Percentiles rank a stretch among this genome's conserved stretches.
These are phyloP conservation scores for Polyplosphaeria fusca DNA, from an alignment of 495 filamentous ascomycete species.

Conservation along the genomic window DNA sequence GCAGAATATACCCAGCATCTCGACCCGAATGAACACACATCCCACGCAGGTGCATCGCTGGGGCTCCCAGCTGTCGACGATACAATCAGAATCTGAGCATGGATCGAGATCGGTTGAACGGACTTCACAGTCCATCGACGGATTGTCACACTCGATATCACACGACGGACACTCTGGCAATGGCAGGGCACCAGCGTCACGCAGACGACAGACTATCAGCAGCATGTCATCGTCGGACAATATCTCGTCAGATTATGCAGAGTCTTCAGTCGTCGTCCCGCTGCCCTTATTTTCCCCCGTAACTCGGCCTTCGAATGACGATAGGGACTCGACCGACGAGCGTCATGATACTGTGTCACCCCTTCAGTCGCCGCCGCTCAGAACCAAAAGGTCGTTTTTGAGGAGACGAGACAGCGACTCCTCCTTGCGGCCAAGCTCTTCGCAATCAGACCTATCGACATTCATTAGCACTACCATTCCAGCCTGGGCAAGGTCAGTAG, in stretches of 20 bases:
- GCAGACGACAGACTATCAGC: slow-evolving; percentile 27
- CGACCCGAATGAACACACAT: slow-evolving; percentile 36
- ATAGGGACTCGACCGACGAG: slow-evolving; percentile 36
- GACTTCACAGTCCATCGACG: slow-evolving; percentile 24
- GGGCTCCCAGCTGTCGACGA: slow-evolving; percentile 42
- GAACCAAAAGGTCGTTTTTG: slow-evolving; percentile 39
- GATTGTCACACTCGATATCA: slow-evolving; percentile 6
- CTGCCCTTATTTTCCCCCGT: slow-evolving; percentile 33
- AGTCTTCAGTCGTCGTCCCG: slow-evolving; percentile 30
- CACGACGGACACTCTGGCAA: slow-evolving; percentile 10
- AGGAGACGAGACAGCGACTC: slow-evolving; percentile 30
- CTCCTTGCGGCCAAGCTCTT: slow-evolving; percentile 44
- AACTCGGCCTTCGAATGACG: slow-evolving; percentile 20
- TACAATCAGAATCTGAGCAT: slow-evolving; percentile 40
- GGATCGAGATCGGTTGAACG: slow-evolving; percentile 26
- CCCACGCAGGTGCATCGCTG: slow-evolving; percentile 33
- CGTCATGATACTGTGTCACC: slow-evolving; percentile 40
- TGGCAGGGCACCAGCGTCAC: slow-evolving; percentile 5
- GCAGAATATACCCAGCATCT: slow-evolving; percentile 31
- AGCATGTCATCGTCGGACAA: slow-evolving; percentile 31
- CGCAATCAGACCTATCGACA: slow-evolving; percentile 45
- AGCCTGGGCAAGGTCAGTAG: slow-evolving; percentile 56
- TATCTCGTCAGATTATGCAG: slow-evolving; percentile 11
- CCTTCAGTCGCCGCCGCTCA: slow-evolving; percentile 38
- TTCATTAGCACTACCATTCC: slow-evolving; percentile 57